phyloP scores from a whole-genome alignment of 352 stramenopile species.

The Globisporangium polare region DNA sequence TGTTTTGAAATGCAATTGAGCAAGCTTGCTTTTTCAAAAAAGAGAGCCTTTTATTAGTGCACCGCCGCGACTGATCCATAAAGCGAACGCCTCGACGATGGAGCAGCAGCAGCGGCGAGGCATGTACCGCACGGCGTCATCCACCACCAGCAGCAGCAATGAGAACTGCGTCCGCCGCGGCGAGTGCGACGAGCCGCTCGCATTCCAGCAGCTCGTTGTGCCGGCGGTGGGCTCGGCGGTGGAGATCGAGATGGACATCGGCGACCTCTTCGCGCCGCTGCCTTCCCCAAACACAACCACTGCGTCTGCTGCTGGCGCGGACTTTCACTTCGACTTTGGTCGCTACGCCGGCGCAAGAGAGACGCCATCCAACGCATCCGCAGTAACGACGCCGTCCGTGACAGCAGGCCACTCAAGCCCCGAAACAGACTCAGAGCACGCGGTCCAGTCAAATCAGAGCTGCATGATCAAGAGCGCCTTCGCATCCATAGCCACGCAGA shows the following conservation, averaged over 20 bases:
- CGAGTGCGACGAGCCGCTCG: background rate
- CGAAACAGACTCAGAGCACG: background rate
- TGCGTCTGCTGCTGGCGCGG: background rate
- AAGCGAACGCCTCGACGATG: background rate
- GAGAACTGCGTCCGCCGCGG: background rate
- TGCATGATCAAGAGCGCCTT: background rate
- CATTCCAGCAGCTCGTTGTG: background rate
- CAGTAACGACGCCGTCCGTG: background rate
- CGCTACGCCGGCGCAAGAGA: background rate
- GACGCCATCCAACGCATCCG: background rate
- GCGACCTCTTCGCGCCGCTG: constrained; percentile 3
- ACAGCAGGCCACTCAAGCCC: background rate
- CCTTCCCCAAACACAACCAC: background rate
- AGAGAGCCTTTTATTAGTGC: too few relatives aligned
- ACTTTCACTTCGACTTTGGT: background rate
- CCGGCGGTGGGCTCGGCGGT: background rate
- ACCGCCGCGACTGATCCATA: too few relatives aligned
- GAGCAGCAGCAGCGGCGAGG: background rate
- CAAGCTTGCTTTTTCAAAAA: too few relatives aligned
- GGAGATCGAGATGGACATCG: background rate
- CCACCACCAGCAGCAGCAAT: background rate
- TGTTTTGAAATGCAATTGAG: too few relatives aligned
- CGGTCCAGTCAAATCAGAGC: background rate
- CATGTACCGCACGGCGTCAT: background rate
- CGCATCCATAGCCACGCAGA: background rate